These are phyloP conservation scores for Microbotryum violaceum DNA, from an alignment of 1,284 basidiomycete species.

Conservation along the genomic window DNA sequence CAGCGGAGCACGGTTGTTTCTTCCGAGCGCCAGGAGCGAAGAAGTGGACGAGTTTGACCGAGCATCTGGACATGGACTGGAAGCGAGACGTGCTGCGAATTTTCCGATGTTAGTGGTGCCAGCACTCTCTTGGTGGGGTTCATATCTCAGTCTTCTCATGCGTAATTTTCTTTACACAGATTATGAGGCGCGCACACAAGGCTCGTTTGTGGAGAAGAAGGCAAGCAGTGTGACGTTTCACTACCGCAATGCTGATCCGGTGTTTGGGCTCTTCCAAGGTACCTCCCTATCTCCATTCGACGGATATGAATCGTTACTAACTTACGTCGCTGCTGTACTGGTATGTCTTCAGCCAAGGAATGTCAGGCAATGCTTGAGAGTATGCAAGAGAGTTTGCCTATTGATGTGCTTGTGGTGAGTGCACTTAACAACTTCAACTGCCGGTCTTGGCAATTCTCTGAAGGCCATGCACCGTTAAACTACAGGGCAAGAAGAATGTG, in stretches of 20 bases:
- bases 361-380: constrained; percentile 94
- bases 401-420: constrained; percentile 40
- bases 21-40: constrained; percentile 61
- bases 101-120: constrained; percentile 55
- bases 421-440: background rate
- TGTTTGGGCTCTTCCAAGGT: constrained; percentile 61
- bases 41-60: constrained; percentile 82
- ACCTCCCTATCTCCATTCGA: background rate
- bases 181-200: constrained; percentile 59
- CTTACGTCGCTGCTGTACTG: background rate
- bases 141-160: background rate
- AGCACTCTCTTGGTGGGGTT: background rate
- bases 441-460: background rate
- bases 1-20: constrained; percentile 94
- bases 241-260: constrained; percentile 85
- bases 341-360: constrained; percentile 53
- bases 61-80: constrained; percentile 93
- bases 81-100: constrained; percentile 91
- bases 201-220: constrained; percentile 93
- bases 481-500: constrained; percentile 85
- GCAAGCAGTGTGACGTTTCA: constrained; percentile 98
- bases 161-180: constrained; percentile 16
- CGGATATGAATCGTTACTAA: no score
- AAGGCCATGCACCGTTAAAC: background rate
- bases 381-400: constrained; percentile 44